These are phyloP conservation scores for Nicotiana knightiana DNA, from an alignment of 257 asterid species.

Conservation along the genomic window DNA sequence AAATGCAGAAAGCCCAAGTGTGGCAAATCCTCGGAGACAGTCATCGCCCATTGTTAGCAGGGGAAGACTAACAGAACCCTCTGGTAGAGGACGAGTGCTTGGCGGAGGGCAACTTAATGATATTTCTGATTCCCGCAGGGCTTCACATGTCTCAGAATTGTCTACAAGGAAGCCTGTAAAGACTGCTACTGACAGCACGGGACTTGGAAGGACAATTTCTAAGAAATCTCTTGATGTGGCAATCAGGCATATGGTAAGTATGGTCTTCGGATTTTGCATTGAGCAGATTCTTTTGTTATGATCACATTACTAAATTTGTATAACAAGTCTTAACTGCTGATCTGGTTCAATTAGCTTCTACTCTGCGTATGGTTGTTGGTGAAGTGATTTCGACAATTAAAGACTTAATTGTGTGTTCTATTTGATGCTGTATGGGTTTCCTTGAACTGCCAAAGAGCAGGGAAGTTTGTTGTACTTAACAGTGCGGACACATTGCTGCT, in stretches of 20 bases:
- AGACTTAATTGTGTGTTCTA: neutral
- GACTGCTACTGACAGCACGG: conserved; percentile 64
- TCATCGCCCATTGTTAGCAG: conserved; percentile 70
- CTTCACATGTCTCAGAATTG: conserved; percentile 38
- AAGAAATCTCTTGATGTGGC: conserved; percentile 94
- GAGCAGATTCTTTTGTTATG: neutral
- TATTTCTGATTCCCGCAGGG: conserved; percentile 47
- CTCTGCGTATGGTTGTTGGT: neutral
- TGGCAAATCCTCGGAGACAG: conserved; percentile 49
- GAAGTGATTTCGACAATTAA: neutral
- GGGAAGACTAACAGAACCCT: conserved; percentile 72
- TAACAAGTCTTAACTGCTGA: neutral
- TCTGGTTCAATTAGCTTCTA: neutral
- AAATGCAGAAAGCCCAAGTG: conserved; percentile 41
- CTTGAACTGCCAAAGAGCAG: neutral
- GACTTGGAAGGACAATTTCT: conserved; percentile 86
- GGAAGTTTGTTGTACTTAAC: neutral
- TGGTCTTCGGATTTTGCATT: neutral
- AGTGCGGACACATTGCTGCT: conserved; percentile 10
- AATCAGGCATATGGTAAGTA: conserved; percentile 80
- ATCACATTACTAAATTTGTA: neutral
- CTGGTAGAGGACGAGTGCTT: conserved; percentile 55
- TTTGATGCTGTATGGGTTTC: neutral
- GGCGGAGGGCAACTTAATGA: conserved; percentile 50
- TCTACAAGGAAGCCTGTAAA: conserved; percentile 61